Base-by-base conservation (phyloP, 176 grass and related monocot species). In the Puya raimondii region DNA sequence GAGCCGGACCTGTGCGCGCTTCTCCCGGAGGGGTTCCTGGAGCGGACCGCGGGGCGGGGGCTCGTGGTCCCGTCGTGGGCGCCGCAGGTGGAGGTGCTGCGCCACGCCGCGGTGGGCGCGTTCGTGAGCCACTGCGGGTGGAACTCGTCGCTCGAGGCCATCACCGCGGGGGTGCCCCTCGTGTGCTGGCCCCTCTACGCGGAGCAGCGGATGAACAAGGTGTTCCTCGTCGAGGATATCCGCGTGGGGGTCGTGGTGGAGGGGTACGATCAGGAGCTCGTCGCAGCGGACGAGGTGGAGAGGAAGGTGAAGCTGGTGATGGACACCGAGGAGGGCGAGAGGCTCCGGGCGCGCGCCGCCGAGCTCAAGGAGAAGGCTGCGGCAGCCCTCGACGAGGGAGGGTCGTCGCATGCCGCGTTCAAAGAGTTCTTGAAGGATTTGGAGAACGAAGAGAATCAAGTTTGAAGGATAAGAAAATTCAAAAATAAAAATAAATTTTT, bases 111-210 rank as follows among this genome's bases (percentile, higher is more conserved):
- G 3, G 69, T 83, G 0, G 73, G 73, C 11, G 63, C 59, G 12
- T 77, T 83, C 69, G 73, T 83, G 68, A 72, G 65, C 10, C 70
- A 79, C 29, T 48, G 75, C 56, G 77, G 77, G 11, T 80, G 77
- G 77, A 72, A 53, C 74, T 77, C 74, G 17, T 20, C 7, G 20
- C 48, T 77, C 10, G 74, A 77, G 42, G 65, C 65, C 0, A 52
- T 82, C 18, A 70, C 20, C 0, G 68, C 56, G 14, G 71, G 17
- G 1, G 53, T 82, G 3, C 51, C 71, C 2, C 75, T 82, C 16
- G 50, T 82, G 1, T 83, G 72, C 51, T 95, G 84, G 87, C 91
- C 87, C 1, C 14, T 91, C 20, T 96, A 81, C 61, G 91, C 91
- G 22, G 91, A 96, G 75, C 91, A 96, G 57, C 11, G 63, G 23